Conservation (phyloP, 2,329 filamentous ascomycete genomes). For the Sphaerulina musiva region DNA sequence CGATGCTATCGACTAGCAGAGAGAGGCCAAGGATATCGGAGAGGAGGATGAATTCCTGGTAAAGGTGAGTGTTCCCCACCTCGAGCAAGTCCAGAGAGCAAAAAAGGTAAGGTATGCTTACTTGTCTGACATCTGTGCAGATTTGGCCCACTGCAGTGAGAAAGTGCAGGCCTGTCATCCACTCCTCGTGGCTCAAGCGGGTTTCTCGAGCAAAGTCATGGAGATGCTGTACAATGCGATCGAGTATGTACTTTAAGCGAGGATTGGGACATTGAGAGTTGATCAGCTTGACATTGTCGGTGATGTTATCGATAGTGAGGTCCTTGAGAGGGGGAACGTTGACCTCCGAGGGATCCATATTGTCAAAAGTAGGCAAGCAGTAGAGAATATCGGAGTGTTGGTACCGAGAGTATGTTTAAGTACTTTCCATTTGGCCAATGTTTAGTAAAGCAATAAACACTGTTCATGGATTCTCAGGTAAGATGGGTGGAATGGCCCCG, state of each 20-base stretch:
- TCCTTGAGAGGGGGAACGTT: slow-evolving; percentile 55
- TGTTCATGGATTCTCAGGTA: slow-evolving; percentile 11
- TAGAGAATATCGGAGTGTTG: not conserved
- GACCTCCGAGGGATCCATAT: slow-evolving; percentile 42
- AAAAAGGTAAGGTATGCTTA: slow-evolving; percentile 35
- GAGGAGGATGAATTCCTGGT: slow-evolving; percentile 63
- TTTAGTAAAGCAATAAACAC: slow-evolving; percentile 13
- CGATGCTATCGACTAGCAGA: slow-evolving; percentile 72
- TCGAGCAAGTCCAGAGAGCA: not conserved
- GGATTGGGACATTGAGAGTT: slow-evolving; percentile 63
- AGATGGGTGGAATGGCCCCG: slow-evolving; percentile 15
- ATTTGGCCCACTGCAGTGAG: slow-evolving; percentile 67
- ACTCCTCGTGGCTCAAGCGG: slow-evolving; percentile 66
- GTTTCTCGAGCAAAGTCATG: slow-evolving; percentile 80
- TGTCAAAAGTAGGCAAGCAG: not conserved
- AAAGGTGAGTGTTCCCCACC: not conserved
- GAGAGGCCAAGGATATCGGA: slow-evolving; percentile 74
- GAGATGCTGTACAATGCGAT: slow-evolving; percentile 66
- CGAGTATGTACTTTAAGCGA: slow-evolving; percentile 64
- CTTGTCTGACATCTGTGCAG: slow-evolving; percentile 65
- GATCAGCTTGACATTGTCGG: slow-evolving; percentile 65
- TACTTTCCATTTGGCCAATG: slow-evolving; percentile 1
- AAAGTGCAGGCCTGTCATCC: slow-evolving; percentile 68
- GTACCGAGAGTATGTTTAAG: not conserved
- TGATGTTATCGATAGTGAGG: slow-evolving; percentile 73